Evolutionary conservation across 2,329 filamentous ascomycete species (phyloP), one percentile per base, ranked within the genome.

Genomic region (Epichloe gansuensis): DNA sequence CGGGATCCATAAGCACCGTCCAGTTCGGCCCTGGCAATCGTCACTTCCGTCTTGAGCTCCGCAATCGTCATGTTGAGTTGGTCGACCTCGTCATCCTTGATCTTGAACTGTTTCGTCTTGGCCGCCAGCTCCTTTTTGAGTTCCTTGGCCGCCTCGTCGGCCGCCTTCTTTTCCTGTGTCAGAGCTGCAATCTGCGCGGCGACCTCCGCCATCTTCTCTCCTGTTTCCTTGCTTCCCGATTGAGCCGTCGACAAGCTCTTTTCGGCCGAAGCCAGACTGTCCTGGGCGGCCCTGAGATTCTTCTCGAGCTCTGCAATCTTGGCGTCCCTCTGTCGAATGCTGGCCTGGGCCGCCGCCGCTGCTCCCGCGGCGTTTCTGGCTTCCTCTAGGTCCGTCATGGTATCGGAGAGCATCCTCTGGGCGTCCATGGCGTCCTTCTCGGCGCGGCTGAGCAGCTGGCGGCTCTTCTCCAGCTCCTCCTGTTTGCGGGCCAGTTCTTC

Each of bases 11-110:
- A 81, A 27, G 78, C 78, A 52, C 77, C 77, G 56, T 82, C 79
- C 34, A 82, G 72, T 64, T 82, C 79, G 17, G 79, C 79, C 60
- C 77, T 75, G 49, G 77, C 75, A 59, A 81, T 74, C 45, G 78
- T 80, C 54, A 80, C 69, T 59, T 82, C 78, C 50, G 77, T 81
- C 71, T 81, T 81, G 61, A 78, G 71, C 65, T 81, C 77, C 36
- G 76, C 74, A 51, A 80, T 63, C 60, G 73, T 71, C 60, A 72
- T 67, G 63, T 75, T 76, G 50, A 77, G 67, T 51, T 67, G 65
- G 49, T 78, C 75, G 38, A 77, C 60, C 55, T 78, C 74, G 46
- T 71, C 68, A 51, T 78, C 74, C 65, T 74, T 75, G 55, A 69
- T 68, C 59, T 71, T 71, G 56, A 68, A 63, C 38, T 72, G 66